Percentiles rank a stretch among this genome's conserved stretches.
These are phyloP conservation scores for Cryptococcus wingfieldii DNA, from an alignment of 1,284 basidiomycete species.

Conservation along the genomic window DNA sequence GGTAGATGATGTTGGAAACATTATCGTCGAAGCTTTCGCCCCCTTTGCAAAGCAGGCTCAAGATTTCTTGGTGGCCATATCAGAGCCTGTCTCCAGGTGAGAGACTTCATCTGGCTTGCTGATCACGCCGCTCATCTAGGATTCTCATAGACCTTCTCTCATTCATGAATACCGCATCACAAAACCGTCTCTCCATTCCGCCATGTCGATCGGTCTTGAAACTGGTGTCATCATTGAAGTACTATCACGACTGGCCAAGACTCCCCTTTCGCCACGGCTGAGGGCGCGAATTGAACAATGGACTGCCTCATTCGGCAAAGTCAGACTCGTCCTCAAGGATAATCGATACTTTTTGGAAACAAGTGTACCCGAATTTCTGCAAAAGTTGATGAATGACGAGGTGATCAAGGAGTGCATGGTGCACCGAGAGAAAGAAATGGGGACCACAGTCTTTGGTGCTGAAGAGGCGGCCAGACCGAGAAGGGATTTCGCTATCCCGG, in stretches of 20 bases:
- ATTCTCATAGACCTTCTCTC: conserved; percentile 70
- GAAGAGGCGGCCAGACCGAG: conserved; percentile 69
- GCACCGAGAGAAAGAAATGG: conserved; percentile 29
- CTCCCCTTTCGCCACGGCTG: conserved; percentile 81
- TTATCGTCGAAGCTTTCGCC: conserved; percentile 93
- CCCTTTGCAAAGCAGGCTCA: conserved; percentile 97
- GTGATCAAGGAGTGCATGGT: conserved; percentile 56
- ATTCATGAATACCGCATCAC: conserved; percentile 99
- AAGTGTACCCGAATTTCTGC: conserved; percentile 83
- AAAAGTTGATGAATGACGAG: conserved; percentile 76
- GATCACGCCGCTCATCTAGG: neutral
- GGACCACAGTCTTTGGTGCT: conserved; percentile 67
- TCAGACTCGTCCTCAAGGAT: conserved; percentile 93
- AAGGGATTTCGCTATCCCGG: conserved; percentile 76
- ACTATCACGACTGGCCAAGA: conserved; percentile 81
- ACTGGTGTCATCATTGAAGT: conserved; percentile 99
- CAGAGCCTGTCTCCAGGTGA: conserved; percentile 97
- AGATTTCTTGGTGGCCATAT: conserved; percentile 96
- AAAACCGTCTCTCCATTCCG: conserved; percentile 94
- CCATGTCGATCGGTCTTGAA: conserved; percentile 95
- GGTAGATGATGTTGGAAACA: conserved; percentile 91
- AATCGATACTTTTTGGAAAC: conserved; percentile 96
- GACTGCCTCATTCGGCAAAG: conserved; percentile 91
- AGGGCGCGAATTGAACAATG: conserved; percentile 80
- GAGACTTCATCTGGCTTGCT: conserved; percentile 33